Evolutionary conservation across 768 basidiomycete species (phyloP), one percentile per base, ranked within the genome.

Genomic region (Lactarius hengduanensis): DNA sequence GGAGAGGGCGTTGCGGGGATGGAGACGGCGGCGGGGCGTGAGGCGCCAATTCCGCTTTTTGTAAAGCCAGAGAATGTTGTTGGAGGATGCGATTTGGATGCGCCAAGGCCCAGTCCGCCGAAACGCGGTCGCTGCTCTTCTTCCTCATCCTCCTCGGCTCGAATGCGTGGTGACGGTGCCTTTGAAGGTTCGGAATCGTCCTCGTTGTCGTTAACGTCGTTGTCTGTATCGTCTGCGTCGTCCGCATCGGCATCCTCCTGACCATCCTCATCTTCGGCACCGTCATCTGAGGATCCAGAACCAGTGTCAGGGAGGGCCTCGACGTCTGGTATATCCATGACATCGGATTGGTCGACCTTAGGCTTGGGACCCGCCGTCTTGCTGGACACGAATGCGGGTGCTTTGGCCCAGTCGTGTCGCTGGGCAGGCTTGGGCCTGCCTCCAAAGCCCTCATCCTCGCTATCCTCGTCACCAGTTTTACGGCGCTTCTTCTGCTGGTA

Each of bases 311-410:
- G 62, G 26, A 26, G 15, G 20, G 58, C 38, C 26, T 30, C 61
- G 28, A 63, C 66, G 26, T 67, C 66, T 36, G 66, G 66, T 45
- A 67, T 67, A 54, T 85, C 82, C 45, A 82, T 78, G 40, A 80
- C 78, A 71, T 80, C 81, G 55, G 76, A 75, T 36, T 76, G 66
- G 32, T 80, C 76, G 50, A 77, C 75, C 68, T 78, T 75, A 26
- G 57, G 53, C 58, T 67, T 60, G 8, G 26, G 38, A 30, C 18
- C 40, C n/a, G 45, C 63, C 63, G 43, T 57, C 66, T 85, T 82
- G 20, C 86, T 80, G 1, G 86, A 82, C 15, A 91, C 84, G 72
- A 93, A 94, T 1, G 88, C 83, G 15, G 91, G 91, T 3, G 88
- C 86, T 78, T 87, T 90, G 30, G 89, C 82, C 86, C 90, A 91